Conservation (phyloP, 768 basidiomycete genomes). For the Pisolithus sp. region DNA sequence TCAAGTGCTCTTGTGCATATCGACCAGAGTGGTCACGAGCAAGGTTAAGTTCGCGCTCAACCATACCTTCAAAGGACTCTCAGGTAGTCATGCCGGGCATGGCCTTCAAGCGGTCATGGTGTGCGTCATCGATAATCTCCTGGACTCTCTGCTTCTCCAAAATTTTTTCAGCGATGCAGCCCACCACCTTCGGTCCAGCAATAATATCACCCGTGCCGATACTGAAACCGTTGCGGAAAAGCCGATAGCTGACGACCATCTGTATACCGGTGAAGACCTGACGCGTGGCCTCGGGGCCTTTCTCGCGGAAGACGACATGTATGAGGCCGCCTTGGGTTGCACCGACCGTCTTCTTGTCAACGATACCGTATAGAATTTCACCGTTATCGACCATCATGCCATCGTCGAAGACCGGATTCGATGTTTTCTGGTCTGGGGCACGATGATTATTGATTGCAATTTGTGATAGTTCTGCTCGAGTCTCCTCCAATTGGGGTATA, state of each 20-base stretch:
- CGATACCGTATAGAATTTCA: too few species aligned
- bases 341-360: too few species aligned
- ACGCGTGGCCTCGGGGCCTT: conserved; percentile 82
- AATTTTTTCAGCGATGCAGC: too few species aligned
- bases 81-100: conserved; percentile 98
- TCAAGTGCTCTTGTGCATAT: too few species aligned
- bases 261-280: conserved; percentile 94
- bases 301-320: too few species aligned
- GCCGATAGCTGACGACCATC: conserved; percentile 95
- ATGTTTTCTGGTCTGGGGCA: conserved; percentile 69
- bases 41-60: conserved; percentile 86
- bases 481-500: conserved; percentile 95
- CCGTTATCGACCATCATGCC: conserved; percentile 97
- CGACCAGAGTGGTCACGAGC: too few species aligned
- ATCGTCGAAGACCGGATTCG: conserved; percentile 83
- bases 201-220: conserved; percentile 99
- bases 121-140: too few species aligned
- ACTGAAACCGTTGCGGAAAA: conserved; percentile 97
- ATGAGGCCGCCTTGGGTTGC: too few species aligned
- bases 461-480: too few species aligned
- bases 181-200: too few species aligned
- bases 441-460: conserved; percentile 94
- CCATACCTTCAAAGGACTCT: conserved; percentile 93
- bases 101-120: conserved; percentile 81
- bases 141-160: too few species aligned